Evolutionary conservation across 2,329 filamentous ascomycete species (phyloP), one percentile per base, ranked within the genome.

Genomic region (Corynespora cassiicola): DNA sequence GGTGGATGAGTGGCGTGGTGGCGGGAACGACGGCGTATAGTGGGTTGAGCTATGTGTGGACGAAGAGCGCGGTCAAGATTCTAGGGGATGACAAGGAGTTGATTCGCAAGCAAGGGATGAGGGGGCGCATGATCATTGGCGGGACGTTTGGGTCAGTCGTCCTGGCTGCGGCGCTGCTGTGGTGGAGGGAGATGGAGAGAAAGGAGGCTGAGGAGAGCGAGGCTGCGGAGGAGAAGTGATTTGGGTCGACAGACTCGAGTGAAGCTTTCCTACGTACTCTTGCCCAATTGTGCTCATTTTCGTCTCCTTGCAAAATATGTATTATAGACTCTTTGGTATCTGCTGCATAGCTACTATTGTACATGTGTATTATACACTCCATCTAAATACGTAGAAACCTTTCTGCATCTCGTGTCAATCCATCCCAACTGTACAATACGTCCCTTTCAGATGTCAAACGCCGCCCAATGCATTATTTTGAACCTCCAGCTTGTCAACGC

Each of bases 1-100:
- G 42, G 16, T 53, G 58, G 10, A 65, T 73, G 52, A 92, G 88
- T 61, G 92, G 88, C 55, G 70, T 95, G 10, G 92, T 99, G 3
- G 91, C 90, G 1, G 81, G 78, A 0, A 99, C 94, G 4, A 99
- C 94, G 0, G 71, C 95, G 5, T 97, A 91, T 88, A 96, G 90
- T 47, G 94, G 94, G 6, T 77, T 91, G 10, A 96, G 91, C 67
- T 99, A 99, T 65, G 78, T 95, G 6, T 95, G 86, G 65, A 88
- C 84, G 52, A 96, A 94, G 66, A 87, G 95, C 56, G 92, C 90
- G 0, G 91, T 97, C 20, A 95, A 87, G 67, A 96, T 97, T 39
- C 66, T 97, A 26, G 75, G 75, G 0, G 59, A 66, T 12, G 65
- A 77, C 40, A 74, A 76, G 48, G 63, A 48, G 43, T 50, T 77